A percentile compares a stretch with the other conserved stretches of the same genome.
These are phyloP conservation scores for Macaranga tanarius DNA, from an alignment of 441 rosid genomes.

Conservation along the genomic window DNA sequence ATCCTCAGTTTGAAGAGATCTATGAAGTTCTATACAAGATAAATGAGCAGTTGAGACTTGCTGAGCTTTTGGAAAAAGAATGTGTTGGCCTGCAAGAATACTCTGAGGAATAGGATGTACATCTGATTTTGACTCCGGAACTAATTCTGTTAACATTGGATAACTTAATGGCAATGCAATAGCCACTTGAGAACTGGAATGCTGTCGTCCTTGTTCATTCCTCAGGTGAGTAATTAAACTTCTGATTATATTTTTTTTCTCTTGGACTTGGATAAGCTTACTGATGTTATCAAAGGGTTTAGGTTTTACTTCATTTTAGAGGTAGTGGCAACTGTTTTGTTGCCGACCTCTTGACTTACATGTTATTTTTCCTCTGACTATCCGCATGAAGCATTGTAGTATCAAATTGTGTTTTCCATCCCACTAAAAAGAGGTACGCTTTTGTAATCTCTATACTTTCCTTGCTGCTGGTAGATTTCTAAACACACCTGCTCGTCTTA, in stretches of 20 bases:
- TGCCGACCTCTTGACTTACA: not conserved
- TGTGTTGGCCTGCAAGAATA: constrained; percentile 24
- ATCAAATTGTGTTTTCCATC: not conserved
- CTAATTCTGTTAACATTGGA: constrained; percentile 1
- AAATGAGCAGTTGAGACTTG: constrained; percentile 36
- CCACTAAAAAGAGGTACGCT: constrained; percentile 11
- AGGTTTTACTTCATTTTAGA: not conserved
- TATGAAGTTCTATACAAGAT: constrained; percentile 28
- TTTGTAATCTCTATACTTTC: not conserved
- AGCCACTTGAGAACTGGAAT: not conserved
- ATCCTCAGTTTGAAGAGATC: constrained; percentile 42
- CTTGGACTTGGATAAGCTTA: constrained; percentile 2
- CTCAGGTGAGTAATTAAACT: not conserved
- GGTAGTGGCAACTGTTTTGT: constrained; percentile 4
- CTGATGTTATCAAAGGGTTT: not conserved
- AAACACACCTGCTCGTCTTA: not conserved
- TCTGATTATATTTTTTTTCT: constrained; percentile 1
- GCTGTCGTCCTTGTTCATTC: not conserved
- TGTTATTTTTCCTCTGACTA: not conserved
- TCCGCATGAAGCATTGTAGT: not conserved
- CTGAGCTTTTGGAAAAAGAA: constrained; percentile 24
- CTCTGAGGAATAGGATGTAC: constrained; percentile 22
- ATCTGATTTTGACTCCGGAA: not conserved
- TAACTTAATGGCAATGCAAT: constrained; percentile 8
- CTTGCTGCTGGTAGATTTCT: not conserved